A percentile compares a stretch with the other conserved stretches of the same genome.
phyloP scores from a whole-genome alignment of 2,329 filamentous ascomycete species.

The Fusarium protoensiforme region DNA sequence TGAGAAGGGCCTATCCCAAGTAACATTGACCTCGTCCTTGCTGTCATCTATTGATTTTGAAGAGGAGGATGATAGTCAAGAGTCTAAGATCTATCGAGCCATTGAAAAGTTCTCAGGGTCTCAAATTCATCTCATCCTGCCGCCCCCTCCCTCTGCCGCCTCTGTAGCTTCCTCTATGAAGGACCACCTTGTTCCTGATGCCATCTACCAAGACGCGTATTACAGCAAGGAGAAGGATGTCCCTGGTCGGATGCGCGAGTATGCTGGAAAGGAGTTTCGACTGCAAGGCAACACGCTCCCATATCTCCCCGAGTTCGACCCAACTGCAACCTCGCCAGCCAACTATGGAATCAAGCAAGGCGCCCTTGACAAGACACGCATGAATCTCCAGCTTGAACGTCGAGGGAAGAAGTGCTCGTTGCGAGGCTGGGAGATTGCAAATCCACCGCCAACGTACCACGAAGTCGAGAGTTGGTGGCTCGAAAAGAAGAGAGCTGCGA shows the following conservation, averaged over 20 bases:
- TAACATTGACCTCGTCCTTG: constrained; percentile 24
- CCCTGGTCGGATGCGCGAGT: constrained; percentile 80
- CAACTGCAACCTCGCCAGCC: constrained; percentile 64
- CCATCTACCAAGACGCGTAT: constrained; percentile 86
- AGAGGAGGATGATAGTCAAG: constrained; percentile 6
- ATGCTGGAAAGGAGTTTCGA: constrained; percentile 87
- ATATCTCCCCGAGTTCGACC: constrained; percentile 83
- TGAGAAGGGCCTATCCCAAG: constrained; percentile 3
- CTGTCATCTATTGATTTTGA: constrained; percentile 16
- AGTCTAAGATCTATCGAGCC: constrained; percentile 25
- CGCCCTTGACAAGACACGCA: constrained; percentile 60
- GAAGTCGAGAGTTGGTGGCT: constrained; percentile 79
- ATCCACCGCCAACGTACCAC: constrained; percentile 73
- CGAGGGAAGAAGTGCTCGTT: constrained; percentile 64
- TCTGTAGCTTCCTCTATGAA: constrained; percentile 36
- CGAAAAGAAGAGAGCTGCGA: constrained; percentile 43
- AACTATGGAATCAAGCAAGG: constrained; percentile 64
- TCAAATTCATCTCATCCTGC: constrained; percentile 38
- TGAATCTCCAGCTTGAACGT: constrained; percentile 61
- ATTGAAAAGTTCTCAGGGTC: constrained; percentile 16
- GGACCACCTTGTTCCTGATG: constrained; percentile 62
- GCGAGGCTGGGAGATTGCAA: constrained; percentile 79
- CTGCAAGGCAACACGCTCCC: constrained; percentile 80
- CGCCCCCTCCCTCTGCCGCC: constrained; percentile 43
- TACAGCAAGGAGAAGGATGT: constrained; percentile 89